Evolutionary conservation across 1,284 basidiomycete species (phyloP), one percentile per base, ranked within the genome.

Genomic region (Lentinus polychrous): DNA sequence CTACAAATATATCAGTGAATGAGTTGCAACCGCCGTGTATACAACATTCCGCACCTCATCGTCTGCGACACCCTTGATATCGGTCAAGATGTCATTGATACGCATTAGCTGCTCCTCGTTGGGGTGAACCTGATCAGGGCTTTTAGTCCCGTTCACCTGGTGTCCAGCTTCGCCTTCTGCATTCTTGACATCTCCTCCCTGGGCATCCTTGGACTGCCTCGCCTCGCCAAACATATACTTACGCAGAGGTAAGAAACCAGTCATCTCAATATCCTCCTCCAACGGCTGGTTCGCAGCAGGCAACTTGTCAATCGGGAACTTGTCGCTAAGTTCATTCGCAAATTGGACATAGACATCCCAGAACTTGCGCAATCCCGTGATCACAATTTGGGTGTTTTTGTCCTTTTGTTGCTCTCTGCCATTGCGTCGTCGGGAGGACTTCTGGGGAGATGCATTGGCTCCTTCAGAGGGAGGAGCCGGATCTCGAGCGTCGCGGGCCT

Each of bases 81-180:
- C 94, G 22, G 76, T 72, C 46, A 94, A 72, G 42, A 98, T 69
- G 65, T 97, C 94, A 27, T 80, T 75, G 47, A 98, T 89, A 50
- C 95, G 78, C 91, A 96, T 95, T 43, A 97, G 70, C 59, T 94
- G 90, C 70, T 94, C 92, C 57, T 92, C 93, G 57, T 96, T 97
- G 2, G 94, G 94, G 69, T 96, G 94, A 7, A 86, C 83, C 48
- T 81, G 77, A 48, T 80, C 78, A 43, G 67, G 63, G 8, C 60
- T 49, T 34, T 49, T 46, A 7, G 33, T 15, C 5, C 11, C 34
- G 22, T 48, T 46, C 15, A 39, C 38, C 10, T 54, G 50, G 12
- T 45, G 14, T 12, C 17, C 41, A 10, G 49, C 47, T n/a, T 52
- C 33, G 11, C 46, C 43, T 18, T 43, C 40, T 11, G 17, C 20